Evolutionary conservation across 1,284 basidiomycete species (phyloP), one percentile per base, ranked within the genome.

Genomic region (Ganoderma lucidum): DNA sequence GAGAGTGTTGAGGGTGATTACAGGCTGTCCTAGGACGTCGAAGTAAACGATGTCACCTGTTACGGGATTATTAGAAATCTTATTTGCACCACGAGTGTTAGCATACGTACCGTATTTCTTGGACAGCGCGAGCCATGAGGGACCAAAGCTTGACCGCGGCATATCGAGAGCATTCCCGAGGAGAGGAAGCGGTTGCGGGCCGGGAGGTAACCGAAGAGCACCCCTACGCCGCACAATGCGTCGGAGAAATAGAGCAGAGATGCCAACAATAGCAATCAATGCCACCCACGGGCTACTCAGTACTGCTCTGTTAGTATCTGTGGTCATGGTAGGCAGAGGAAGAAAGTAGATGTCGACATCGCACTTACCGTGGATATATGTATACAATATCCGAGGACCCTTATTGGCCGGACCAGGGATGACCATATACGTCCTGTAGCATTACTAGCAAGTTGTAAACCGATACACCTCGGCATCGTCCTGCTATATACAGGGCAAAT

Each of bases 141-240:
- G 28, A 5, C 28, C 30, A 23, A 55, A 30, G 53, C 30, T 55
- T 30, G 53, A 55, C 1, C 53, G 53, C 30, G 53, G 53, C 3
- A 55, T 6, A 55, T 55, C 53, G 30, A 55, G 53, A 55, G 53
- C 53, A 23, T 55, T 55, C 4, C 53, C 53, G 30, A 55, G 28
- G 28, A 55, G 4, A 32, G 30, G 30, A 15, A 55, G 28, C 30
- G 28, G 28, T 4, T 30, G 53, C 0, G 53, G 53, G 3, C 53
- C 53, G 5, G 53, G 53, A 12, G 53, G 53, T 15, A 55, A 32
- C 28, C 53, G 53, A 30, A 4, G 28, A 32, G 53, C 30, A 6
- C 30, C 14, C 28, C 15, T 32, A 12, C 14, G 53, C 28, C 28
- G 14, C 3, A 55, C 14, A 2, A 55, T 32, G 28, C 28, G 3